A percentile compares a stretch with the other conserved stretches of the same genome.
These are phyloP conservation scores for Ilex paraguariensis DNA, from an alignment of 305 asterid species.

Conservation along the genomic window DNA sequence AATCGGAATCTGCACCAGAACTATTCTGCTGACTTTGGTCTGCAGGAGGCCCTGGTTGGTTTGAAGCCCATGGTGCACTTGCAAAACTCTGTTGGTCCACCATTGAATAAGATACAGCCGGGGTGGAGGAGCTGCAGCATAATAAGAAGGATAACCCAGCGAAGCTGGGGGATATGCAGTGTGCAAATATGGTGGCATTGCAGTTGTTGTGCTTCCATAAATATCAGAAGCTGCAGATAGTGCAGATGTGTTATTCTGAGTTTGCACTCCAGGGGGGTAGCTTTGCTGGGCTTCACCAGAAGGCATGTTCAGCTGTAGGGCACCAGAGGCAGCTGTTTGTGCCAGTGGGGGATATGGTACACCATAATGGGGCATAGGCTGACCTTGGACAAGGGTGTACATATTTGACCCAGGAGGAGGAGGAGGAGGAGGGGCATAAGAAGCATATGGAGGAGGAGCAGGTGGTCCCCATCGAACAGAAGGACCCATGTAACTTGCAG, in stretches of 20 bases:
- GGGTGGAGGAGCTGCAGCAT: constrained; percentile 16
- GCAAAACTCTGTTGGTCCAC: constrained; percentile 15
- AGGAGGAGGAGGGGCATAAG: constrained; percentile 7
- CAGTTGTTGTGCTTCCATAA: constrained; percentile 6
- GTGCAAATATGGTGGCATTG: constrained; percentile 10
- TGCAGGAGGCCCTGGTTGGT: constrained; percentile 17
- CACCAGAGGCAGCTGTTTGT: constrained; percentile 5
- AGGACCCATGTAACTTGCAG: constrained; percentile 11
- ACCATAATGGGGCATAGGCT: constrained; percentile 15
- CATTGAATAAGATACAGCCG: constrained; percentile 6
- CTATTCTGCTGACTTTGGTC: constrained; percentile 9
- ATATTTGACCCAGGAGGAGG: constrained; percentile 11
- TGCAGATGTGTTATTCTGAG: constrained; percentile 14
- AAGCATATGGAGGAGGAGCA: constrained; percentile 14
- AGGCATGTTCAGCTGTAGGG: constrained; percentile 7
- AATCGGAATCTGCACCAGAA: constrained; percentile 19
- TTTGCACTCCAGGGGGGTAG: constrained; percentile 19
- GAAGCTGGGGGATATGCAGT: constrained; percentile 15
- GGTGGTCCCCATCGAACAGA: constrained; percentile 23
- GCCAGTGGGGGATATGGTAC: constrained; percentile 14
- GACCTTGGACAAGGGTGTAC: constrained; percentile 16
- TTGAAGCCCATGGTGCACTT: constrained; percentile 18
- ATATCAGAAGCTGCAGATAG: constrained; percentile 7
- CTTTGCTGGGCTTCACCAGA: constrained; percentile 14
- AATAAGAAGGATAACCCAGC: constrained; percentile 12